Evolutionary conservation across 2,329 filamentous ascomycete genomes (phyloP).

Genomic region (Ophiostoma piceae): DNA sequence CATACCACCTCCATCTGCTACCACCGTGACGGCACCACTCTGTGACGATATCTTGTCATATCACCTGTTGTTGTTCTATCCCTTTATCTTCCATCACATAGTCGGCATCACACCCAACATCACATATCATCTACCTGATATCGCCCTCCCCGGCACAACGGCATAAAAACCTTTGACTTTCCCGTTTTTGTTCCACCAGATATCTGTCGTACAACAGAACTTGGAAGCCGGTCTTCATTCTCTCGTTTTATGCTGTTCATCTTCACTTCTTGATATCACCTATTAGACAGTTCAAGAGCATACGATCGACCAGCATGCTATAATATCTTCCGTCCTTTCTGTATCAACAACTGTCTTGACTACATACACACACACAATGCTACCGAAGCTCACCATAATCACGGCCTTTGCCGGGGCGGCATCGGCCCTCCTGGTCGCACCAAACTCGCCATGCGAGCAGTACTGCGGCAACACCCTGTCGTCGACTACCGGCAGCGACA

Average conservation of each 20-base stretch:
- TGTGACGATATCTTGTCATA: not conserved
- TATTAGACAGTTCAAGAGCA: not conserved
- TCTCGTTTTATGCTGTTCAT: not conserved
- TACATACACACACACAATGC: conserved; percentile 20
- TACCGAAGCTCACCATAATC: conserved; percentile 25
- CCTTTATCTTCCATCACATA: not conserved
- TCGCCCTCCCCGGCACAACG: not conserved
- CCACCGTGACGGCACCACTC: not conserved
- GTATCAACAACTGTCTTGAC: not conserved
- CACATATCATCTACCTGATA: not conserved
- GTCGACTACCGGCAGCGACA: conserved; percentile 45
- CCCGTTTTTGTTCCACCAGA: not conserved
- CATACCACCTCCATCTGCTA: not conserved
- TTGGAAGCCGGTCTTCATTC: not conserved
- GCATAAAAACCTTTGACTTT: not conserved
- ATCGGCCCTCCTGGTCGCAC: conserved; percentile 40
- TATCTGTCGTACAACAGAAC: not conserved
- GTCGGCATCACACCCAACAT: not conserved
- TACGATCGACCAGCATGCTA: not conserved
- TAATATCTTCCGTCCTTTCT: not conserved
- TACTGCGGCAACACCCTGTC: conserved; percentile 51
- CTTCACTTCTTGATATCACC: not conserved
- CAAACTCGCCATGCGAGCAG: conserved; percentile 45
- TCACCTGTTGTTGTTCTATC: not conserved
- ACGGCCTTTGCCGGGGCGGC: conserved; percentile 27